Conservation (phyloP, 2,329 filamentous ascomycete species). For the Colletotrichum spaethianum region DNA sequence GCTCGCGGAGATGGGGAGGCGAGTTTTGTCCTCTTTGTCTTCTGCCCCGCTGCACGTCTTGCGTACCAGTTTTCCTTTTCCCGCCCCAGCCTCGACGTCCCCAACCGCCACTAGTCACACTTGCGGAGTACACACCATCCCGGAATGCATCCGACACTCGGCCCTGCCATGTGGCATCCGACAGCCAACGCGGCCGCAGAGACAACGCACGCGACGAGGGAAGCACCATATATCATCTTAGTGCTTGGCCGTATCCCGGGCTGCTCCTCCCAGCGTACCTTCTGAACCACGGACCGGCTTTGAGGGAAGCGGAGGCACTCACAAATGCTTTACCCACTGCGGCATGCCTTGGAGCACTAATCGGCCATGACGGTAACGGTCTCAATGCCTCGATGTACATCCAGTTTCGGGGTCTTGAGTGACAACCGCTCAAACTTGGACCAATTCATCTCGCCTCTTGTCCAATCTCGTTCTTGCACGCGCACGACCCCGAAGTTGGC, state of each 20-base stretch:
- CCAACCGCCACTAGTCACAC: neutral
- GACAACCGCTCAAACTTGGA: neutral
- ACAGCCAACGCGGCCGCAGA: neutral
- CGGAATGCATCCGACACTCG: conserved; percentile 1
- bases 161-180: conserved; percentile 8
- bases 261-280: neutral
- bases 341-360: neutral
- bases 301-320: neutral
- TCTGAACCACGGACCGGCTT: neutral
- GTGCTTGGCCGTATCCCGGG: neutral
- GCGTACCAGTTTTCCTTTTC: neutral
- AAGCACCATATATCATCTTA: too few relatives aligned
- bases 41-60: neutral
- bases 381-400: neutral
- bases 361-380: neutral
- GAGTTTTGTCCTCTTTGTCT: too few relatives aligned
- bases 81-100: neutral
- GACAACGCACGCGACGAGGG: neutral
- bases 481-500: conserved; percentile 4
- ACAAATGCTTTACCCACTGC: neutral
- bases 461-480: conserved; percentile 4
- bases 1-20: too few relatives aligned
- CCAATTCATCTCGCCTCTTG: neutral
- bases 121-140: conserved; percentile 4
- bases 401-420: neutral